Evolutionary conservation across 2,329 filamentous ascomycete genomes (phyloP).

Genomic region (Alternaria viburni): DNA sequence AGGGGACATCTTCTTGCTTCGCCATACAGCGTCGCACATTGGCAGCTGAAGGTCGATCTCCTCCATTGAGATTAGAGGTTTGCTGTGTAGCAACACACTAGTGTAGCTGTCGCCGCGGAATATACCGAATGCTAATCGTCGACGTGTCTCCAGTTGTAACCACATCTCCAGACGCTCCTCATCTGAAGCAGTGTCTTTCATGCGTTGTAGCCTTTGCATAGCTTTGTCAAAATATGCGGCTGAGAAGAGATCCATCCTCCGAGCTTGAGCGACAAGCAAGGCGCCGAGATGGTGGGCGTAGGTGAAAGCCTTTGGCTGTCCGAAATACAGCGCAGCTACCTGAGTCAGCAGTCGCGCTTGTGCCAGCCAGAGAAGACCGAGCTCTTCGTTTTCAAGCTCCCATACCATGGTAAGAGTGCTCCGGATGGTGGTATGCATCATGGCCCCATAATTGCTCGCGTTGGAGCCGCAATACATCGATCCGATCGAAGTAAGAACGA

Average conservation of each 20-base stretch:
- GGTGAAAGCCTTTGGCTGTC: background rate
- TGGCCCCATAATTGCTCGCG: background rate
- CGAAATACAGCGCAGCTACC: background rate
- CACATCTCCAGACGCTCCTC: background rate
- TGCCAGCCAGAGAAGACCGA: background rate
- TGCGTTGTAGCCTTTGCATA: background rate
- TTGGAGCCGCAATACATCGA: background rate
- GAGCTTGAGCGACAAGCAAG: background rate
- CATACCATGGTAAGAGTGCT: background rate
- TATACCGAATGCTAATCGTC: background rate
- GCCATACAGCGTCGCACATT: background rate
- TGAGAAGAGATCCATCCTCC: background rate
- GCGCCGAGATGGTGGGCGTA: background rate
- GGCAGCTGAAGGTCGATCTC: background rate
- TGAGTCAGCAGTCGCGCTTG: background rate
- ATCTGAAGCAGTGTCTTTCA: background rate
- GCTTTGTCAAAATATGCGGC: background rate
- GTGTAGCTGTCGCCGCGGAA: background rate
- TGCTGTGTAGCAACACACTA: background rate
- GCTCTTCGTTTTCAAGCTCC: background rate
- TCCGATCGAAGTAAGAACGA: background rate
- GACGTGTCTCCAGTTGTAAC: background rate
- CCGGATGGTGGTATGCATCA: background rate
- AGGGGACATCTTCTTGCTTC: background rate
- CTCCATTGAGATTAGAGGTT: background rate